Percentiles rank a stretch among this genome's conserved stretches.
These are phyloP conservation scores for Amauroascus verrucosus DNA, from an alignment of 2,329 filamentous ascomycete genomes.

Conservation along the genomic window DNA sequence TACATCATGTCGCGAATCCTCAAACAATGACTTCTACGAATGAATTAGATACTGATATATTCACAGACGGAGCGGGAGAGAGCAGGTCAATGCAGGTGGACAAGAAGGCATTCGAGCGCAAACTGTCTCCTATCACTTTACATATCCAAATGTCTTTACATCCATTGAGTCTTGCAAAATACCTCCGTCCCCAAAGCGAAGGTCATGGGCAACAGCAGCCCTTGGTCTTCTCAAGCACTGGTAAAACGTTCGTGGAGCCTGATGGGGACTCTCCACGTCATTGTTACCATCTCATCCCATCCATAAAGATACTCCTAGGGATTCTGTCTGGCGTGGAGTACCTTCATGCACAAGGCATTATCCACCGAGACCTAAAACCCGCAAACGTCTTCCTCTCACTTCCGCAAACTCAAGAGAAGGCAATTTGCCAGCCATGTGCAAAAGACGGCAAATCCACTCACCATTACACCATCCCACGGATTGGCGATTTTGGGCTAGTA, in stretches of 20 bases:
- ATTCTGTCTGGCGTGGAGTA: conserved; percentile 56
- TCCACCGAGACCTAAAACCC: conserved; percentile 59
- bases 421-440: conserved; percentile 39
- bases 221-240: too few relatives aligned
- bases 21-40: conserved; percentile 28
- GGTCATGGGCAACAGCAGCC: too few relatives aligned
- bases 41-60: conserved; percentile 31
- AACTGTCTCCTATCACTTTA: conserved; percentile 38
- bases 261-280: conserved; percentile 35
- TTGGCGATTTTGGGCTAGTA: conserved; percentile 59
- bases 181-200: conserved; percentile 30
- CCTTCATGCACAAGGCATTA: conserved; percentile 49
- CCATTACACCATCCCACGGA: conserved; percentile 46
- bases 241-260: too few relatives aligned
- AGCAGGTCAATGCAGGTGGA: conserved; percentile 28
- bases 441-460: conserved; percentile 15
- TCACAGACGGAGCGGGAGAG: conserved; percentile 33
- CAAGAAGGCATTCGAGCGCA: conserved; percentile 20
- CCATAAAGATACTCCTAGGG: conserved; percentile 47
- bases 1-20: conserved; percentile 24
- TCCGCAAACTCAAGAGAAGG: conserved; percentile 28
- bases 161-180: conserved; percentile 52
- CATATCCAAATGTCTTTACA: conserved; percentile 61
- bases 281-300: conserved; percentile 52
- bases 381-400: conserved; percentile 56